Percentiles rank a stretch among this genome's conserved stretches.
These are phyloP conservation scores for Metschnikowia gelsemii DNA, from an alignment of 805 yeast species.

Conservation along the genomic window DNA sequence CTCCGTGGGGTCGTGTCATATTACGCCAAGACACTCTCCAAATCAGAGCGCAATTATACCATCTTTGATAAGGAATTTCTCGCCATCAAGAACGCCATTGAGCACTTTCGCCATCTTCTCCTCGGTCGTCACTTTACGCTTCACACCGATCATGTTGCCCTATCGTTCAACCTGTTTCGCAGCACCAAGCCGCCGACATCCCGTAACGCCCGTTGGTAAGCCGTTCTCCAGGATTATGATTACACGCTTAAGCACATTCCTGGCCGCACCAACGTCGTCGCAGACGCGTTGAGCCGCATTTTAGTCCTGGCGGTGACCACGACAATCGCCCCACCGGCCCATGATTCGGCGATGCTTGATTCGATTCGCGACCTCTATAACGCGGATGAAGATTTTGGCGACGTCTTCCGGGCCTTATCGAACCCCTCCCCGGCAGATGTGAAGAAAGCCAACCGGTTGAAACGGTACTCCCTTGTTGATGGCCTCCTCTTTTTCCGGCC, in stretches of 20 bases:
- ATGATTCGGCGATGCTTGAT: neutral
- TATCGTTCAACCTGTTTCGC: neutral
- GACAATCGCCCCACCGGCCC: neutral
- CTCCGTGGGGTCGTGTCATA: no score
- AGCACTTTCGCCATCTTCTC: slow-evolving; percentile 5
- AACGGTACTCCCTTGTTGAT: neutral
- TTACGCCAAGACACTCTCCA: no score
- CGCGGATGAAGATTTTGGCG: neutral
- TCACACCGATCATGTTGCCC: slow-evolving; percentile 3
- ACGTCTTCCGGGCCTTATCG: no score
- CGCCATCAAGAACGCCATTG: no score
- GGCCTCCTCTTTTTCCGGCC: neutral
- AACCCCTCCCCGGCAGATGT: neutral
- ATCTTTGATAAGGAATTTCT: no score
- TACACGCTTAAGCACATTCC: no score
- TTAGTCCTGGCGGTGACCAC: slow-evolving; percentile 1
- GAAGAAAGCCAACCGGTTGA: neutral
- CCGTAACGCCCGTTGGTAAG: neutral
- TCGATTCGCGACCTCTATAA: neutral
- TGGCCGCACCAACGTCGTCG: slow-evolving; percentile 2
- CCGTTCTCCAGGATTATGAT: no score
- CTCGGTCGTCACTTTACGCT: slow-evolving; percentile 4
- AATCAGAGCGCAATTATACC: no score
- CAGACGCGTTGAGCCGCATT: slow-evolving; percentile 2
- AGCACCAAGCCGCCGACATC: neutral